Evolutionary conservation across 2,329 filamentous ascomycete species (phyloP), one percentile per base, ranked within the genome.

Genomic region (Claviceps fusiformis): DNA sequence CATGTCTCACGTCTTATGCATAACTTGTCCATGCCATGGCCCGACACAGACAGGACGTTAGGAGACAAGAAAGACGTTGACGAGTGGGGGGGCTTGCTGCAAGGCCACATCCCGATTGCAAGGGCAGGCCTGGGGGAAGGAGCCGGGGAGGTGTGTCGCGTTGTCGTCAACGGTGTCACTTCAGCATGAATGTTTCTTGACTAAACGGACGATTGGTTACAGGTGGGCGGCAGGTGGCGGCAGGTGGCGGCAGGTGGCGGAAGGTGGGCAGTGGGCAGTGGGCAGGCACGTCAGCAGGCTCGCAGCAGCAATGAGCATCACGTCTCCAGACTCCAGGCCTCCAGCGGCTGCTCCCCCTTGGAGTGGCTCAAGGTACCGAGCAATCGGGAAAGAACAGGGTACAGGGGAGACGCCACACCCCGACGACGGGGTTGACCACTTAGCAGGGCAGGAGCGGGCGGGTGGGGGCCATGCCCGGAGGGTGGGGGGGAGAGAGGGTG

Each of bases 61-160:
- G 27, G 54, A 54, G 47, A 39, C 37, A 15, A 39, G 37, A 39
- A 24, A 24, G 24, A 24, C 37, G 37, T 39, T 39, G 37, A 39
- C 11, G 37, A 11, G 17, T 39, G 11, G 37, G 37, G 51, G 51
- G 35, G 27, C 24, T 31, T 37, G 50, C 46, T 57, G 49, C 55
- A 56, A 52, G 52, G 49, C 43, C 55, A 52, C 43, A 52, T 57
- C 37, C 52, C 48, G 55, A 52, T 35, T 3, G 37, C 50, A 51
- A n/a, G 52, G 51, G 48, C 33, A 6, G 24, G 24, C 24, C 24
- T 24, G 24, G 24, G 24, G 24, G 24, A 24, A 46, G 37, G 55
- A 54, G 47, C 48, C 48, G 47, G 53, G 47, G 53, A 55, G 54
- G 53, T 50, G 47, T 49, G 27, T n/a, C 2, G 35, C n/a, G 35